Evolutionary conservation across 495 filamentous ascomycete species (phyloP), one percentile per base, ranked within the genome.

Genomic region (Geopyxis carbonaria): DNA sequence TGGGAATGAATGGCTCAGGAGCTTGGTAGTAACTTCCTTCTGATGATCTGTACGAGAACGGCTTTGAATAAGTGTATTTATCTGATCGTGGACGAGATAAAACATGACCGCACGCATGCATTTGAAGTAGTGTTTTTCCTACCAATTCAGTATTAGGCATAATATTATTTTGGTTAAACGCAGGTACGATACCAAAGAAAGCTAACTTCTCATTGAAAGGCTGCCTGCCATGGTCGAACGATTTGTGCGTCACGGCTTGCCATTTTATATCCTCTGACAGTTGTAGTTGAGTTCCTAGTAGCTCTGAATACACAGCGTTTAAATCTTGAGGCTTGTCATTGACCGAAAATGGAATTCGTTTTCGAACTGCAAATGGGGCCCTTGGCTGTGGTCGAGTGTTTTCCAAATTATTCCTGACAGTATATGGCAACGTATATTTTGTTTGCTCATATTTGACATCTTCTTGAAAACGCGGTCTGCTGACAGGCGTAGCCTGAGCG

Each of bases 171-270:
- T n/a, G n/a, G n/a, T n/a, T 22, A 18, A 6, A 16, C 15, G 24
- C 21, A 22, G 33, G 20, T 7, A 10, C 18, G 73, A 51, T 70
- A 92, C 89, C 89, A 25, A 93, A 64, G 46, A 79, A 85, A n/a
- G 79, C 78, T 58, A 99, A 66, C 42, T 85, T 73, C 44, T 93
- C 86, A 58, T 95, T 99, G 63, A 80, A 93, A 8, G 85, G 85
- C 63, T 85, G 75, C 53, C 83, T 67, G 34, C 84, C 89, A 50
- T 94, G 83, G 61, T 95, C 89, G 58, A 93, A 95, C 60, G 83
- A 93, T 73, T 94, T 94, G 59, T 99, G 89, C 27, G 89, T 99
- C 42, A 99, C 71, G 8, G 87, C 86, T 47, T 94, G 67, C 89
- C 87, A 99, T 61, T 94, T 93, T 48, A 87, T 65, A 61, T 95